Base-by-base conservation (phyloP, 768 basidiomycete genomes). In the Sporobolomyces phaffii region DNA sequence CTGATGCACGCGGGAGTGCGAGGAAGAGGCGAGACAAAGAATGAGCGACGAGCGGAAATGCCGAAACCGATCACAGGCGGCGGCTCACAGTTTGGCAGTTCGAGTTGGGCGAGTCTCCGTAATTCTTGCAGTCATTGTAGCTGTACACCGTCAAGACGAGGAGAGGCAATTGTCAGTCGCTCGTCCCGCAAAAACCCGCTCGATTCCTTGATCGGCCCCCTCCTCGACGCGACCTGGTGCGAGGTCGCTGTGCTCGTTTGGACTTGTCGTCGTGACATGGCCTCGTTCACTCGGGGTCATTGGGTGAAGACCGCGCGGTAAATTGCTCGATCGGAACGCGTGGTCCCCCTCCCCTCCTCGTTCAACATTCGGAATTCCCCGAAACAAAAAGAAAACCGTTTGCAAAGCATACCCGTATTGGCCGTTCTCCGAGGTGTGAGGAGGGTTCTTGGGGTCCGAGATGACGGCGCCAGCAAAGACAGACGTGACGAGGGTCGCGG, bases 71-170 rank as follows among this genome's bases (percentile, higher is more conserved):
- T n/a, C n/a, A n/a, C 22, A 26, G 18, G 8, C 28, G 14, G 18
- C 11, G 9, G 22, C 51, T 33, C 20, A 47, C 49, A 60, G 61
- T 72, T 48, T 72, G 70, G 43, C 70, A 72, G 14, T 68, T 72
- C 18, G 36, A 29, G 22, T 31, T 33, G 22, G 65, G 28, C 38
- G 61, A 64, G 58, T 64, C 70, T 14, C 33, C 28, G 57, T 68
- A 68, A 22, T 68, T 62, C 40, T 41, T 17, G 70, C 70, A 72
- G 58, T 68, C 65, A 41, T 67, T 67, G 60, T 72, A 60, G 36
- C 70, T 68, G 34, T 14, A n/a, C n/a, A n/a, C n/a, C n/a, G n/a
- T n/a, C n/a, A n/a, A n/a, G n/a, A n/a, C 33, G 29, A 34, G 18
- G 38, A 17, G 38, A 38, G n/a, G n/a, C n/a, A n/a, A n/a, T n/a